Conservation (phyloP, 352 stramenopile genomes). For the Globisporangium apiculatum region DNA sequence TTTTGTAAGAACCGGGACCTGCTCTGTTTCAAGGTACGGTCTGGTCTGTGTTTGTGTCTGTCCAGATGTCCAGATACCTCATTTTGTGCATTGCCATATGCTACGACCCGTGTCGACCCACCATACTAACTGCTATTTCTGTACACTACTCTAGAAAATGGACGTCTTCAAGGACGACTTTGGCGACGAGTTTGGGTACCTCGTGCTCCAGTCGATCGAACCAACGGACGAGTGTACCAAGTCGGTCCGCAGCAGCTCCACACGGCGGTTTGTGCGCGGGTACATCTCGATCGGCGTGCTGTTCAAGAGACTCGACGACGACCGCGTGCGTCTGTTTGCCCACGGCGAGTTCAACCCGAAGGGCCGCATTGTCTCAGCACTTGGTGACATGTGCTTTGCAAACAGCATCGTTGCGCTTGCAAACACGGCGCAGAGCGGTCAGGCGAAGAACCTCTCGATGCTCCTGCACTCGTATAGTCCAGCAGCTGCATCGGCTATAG, state of each 20-base stretch:
- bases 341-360: conserved; percentile 60
- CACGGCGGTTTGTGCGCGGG: conserved; percentile 38
- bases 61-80: too few relatives aligned
- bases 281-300: conserved; percentile 57
- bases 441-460: conserved; percentile 69
- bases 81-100: neutral
- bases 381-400: conserved; percentile 51
- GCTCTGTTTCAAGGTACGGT: conserved; percentile 53
- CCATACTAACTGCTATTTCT: conserved; percentile 1
- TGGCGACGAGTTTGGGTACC: conserved; percentile 57
- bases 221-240: conserved; percentile 19
- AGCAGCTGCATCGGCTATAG: neutral
- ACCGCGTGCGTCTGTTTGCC: conserved; percentile 58
- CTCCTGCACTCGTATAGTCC: conserved; percentile 29
- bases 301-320: conserved; percentile 50
- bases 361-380: conserved; percentile 38
- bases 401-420: conserved; percentile 52
- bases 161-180: conserved; percentile 44
- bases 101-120: neutral
- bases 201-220: conserved; percentile 70
- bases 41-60: too few relatives aligned
- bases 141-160: conserved; percentile 43
- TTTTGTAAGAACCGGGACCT: conserved; percentile 66
- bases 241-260: conserved; percentile 8
- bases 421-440: conserved; percentile 53